Conservation (phyloP, 1,284 basidiomycete species). For the Rhodotorula sp. region DNA sequence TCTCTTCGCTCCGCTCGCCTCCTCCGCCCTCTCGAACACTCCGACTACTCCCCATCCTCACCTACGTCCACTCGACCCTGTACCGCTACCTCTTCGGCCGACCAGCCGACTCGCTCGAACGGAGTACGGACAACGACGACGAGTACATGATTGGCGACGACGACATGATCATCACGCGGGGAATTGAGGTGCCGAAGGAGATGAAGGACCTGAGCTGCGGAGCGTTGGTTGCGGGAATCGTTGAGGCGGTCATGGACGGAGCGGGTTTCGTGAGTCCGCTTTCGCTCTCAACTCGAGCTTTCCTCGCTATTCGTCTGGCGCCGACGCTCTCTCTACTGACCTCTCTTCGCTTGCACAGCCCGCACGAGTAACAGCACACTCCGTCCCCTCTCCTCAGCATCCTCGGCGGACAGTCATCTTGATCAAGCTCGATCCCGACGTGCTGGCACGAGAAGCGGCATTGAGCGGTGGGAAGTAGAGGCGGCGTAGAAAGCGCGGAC, state of each 20-base stretch:
- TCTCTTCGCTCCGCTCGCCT: constrained; percentile 40
- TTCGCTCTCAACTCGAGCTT: neutral
- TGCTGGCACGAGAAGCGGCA: constrained; percentile 35
- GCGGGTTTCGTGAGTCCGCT: constrained; percentile 77
- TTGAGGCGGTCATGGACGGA: constrained; percentile 95
- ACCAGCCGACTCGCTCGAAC: constrained; percentile 89
- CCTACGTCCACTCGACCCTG: constrained; percentile 87
- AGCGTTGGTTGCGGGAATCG: constrained; percentile 92
- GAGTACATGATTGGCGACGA: constrained; percentile 99
- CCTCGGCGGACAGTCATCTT: constrained; percentile 86
- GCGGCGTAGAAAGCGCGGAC: accelerated
- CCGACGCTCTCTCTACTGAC: neutral
- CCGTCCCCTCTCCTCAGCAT: constrained; percentile 75
- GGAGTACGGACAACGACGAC: constrained; percentile 90
- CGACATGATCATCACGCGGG: constrained; percentile 82
- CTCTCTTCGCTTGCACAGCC: constrained; percentile 61
- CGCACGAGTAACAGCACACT: constrained; percentile 93
- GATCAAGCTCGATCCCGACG: constrained; percentile 76
- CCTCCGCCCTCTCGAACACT: constrained; percentile 74
- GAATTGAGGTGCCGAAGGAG: constrained; percentile 90
- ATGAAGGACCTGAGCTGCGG: constrained; percentile 92
- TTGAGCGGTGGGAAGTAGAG: constrained; percentile 26
- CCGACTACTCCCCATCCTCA: constrained; percentile 79
- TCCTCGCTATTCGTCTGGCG: too few relatives aligned
- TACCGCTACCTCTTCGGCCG: constrained; percentile 93